phyloP scores from a whole-genome alignment of 306 rosid species.

The Castanea sativa region DNA sequence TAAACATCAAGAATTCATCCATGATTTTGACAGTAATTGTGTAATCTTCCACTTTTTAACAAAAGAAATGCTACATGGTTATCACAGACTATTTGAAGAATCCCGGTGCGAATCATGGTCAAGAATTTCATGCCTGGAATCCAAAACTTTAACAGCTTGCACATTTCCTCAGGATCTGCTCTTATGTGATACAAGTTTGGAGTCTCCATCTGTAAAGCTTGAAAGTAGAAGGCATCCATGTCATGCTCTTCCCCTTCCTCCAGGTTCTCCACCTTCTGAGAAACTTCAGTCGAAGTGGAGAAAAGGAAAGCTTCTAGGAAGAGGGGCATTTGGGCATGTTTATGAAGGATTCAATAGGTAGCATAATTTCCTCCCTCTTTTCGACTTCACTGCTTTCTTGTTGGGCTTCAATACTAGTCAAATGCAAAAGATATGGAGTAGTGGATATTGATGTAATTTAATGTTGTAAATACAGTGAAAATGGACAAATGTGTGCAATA shows the following conservation, averaged over 20 bases:
- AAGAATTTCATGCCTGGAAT: too few relatives aligned
- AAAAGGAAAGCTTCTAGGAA: constrained; percentile 89
- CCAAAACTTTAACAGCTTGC: too few relatives aligned
- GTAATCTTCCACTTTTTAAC: too few relatives aligned
- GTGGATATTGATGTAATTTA: too few relatives aligned
- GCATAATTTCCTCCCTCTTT: neutral
- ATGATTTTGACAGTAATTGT: too few relatives aligned
- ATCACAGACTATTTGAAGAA: too few relatives aligned
- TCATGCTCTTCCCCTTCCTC: constrained; percentile 91
- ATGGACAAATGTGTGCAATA: constrained; percentile 97
- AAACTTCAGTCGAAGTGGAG: constrained; percentile 58
- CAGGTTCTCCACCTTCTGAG: constrained; percentile 50
- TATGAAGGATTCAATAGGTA: constrained; percentile 89
- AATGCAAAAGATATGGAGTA: too few relatives aligned
- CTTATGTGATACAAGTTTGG: constrained; percentile 47
- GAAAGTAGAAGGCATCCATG: constrained; percentile 70
- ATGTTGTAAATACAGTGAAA: constrained; percentile 47
- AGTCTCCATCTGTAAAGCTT: constrained; percentile 65
- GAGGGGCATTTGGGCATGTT: constrained; percentile 96
- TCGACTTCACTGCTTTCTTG: too few relatives aligned
- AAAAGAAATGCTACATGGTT: too few relatives aligned
- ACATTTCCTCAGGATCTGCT: too few relatives aligned
- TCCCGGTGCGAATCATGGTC: too few relatives aligned
- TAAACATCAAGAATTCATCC: too few relatives aligned
- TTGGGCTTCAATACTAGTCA: neutral